Base-by-base conservation (phyloP, 805 yeast species). In the Barnettozyma californica region DNA sequence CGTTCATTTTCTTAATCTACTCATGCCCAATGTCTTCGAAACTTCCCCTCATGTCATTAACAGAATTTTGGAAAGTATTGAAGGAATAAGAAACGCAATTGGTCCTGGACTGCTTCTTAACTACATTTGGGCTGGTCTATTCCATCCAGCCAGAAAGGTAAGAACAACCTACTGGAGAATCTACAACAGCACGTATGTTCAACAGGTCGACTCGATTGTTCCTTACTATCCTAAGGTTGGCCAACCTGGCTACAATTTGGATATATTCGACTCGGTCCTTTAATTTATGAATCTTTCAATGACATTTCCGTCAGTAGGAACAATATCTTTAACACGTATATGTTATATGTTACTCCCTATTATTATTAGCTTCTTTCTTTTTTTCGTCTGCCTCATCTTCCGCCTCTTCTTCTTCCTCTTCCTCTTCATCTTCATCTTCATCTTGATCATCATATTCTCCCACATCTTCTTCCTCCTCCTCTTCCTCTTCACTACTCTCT, bases 11-110 rank as follows among this genome's bases (percentile, higher is more conserved):
- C 68, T 94, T 60, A 89, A 94, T 62, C 71, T 91, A 44, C 65
- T 94, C 19, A 68, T 90, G 66, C 99, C 99, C 2, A 94, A 94
- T 63, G 72, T 94, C 2, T 90, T 80, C 62, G 99, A 92, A 64
- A 87, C 96, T 0, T 90, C 97, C 0, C 98, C 98, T 0, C 99
- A 94, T 65, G 97, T 91, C 13, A 90, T 91, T 48, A 75, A 71
- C 9, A 78, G 98, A 54, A 81, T 94, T 1, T 53, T 87, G 42
- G 97, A 89, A 47, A 85, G 91, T 46, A 70, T 94, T 25, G 90
- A 86, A 50, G 84, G 87, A 2, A 62, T 89, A 25, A 71, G 92
- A 33, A 69, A 75, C 41, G 84, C 84, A 0, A 63, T 91, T 13
- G 99, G 99, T 0, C 74, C 78, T 5, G 97, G 96, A 0, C 59